Evolutionary conservation across 2,329 filamentous ascomycete genomes (phyloP).

Genomic region (Diplocarpon rosae): DNA sequence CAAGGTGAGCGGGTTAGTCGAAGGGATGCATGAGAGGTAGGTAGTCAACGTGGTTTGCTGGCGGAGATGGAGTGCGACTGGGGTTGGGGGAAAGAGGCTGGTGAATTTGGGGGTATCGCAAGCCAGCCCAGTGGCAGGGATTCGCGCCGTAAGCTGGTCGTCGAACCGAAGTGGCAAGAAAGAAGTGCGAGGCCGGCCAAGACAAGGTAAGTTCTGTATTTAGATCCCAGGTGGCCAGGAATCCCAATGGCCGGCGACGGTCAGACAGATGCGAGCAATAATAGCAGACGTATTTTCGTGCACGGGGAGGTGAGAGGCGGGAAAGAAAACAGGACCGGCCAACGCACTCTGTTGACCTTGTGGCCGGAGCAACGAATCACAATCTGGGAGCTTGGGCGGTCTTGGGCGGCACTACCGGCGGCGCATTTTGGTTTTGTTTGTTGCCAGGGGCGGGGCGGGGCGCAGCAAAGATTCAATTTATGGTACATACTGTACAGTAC

Average conservation of each 20-base stretch:
- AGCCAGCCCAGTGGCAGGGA: constrained; percentile 2
- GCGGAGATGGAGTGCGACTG: constrained; percentile 3
- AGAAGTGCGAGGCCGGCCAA: background rate
- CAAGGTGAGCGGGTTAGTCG: constrained; percentile 11
- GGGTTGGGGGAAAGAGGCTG: constrained; percentile 4
- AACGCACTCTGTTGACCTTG: constrained; percentile 2
- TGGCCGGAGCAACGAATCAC: constrained; percentile 2
- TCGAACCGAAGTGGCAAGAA: background rate
- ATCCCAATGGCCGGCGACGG: constrained; percentile 2
- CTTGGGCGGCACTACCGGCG: constrained; percentile 1
- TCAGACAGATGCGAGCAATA: background rate
- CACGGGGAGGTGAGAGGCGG: background rate
- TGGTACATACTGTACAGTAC: no score
- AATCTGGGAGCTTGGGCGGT: constrained; percentile 1
- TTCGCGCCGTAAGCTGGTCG: background rate
- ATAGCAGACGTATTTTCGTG: constrained; percentile 3
- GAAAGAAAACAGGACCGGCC: background rate
- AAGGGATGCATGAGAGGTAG: constrained; percentile 19
- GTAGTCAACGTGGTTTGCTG: constrained; percentile 8
- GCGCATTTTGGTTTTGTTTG: background rate
- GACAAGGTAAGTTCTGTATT: no score
- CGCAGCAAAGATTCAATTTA: no score
- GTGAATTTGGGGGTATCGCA: background rate
- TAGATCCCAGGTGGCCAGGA: background rate
- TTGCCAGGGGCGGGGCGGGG: no score